Percentiles rank a stretch among this genome's conserved stretches.
These are phyloP conservation scores for Fomes fomentarius DNA, from an alignment of 1,284 basidiomycete species.

Conservation along the genomic window DNA sequence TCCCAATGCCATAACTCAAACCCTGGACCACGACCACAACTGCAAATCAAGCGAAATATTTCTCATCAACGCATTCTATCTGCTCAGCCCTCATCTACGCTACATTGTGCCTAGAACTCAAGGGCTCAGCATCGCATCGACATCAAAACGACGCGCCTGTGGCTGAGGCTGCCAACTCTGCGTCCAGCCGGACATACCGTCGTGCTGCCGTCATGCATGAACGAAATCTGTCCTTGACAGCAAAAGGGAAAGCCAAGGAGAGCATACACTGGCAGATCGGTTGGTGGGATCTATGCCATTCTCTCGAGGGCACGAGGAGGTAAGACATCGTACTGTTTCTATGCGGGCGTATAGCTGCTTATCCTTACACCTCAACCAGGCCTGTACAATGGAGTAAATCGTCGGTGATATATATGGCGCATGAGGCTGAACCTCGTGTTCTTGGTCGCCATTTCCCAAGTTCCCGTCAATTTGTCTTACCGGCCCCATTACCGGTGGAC, in stretches of 20 bases:
- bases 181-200: not conserved
- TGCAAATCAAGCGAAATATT: no score
- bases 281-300: constrained; percentile 75
- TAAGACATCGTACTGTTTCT: constrained; percentile 27
- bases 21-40: no score
- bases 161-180: no score
- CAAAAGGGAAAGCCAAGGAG: constrained; percentile 62
- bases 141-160: no score
- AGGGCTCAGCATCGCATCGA: no score
- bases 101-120: no score
- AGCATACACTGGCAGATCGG: constrained; percentile 58
- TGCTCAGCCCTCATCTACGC: no score
- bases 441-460: constrained; percentile 71
- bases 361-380: constrained; percentile 38
- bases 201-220: constrained; percentile 28
- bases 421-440: constrained; percentile 60
- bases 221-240: constrained; percentile 39
- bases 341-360: not conserved
- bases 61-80: no score
- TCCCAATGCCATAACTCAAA: no score
- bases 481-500: constrained; percentile 46
- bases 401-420: constrained; percentile 68
- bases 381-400: constrained; percentile 71
- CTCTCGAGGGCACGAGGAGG: constrained; percentile 60
- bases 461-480: constrained; percentile 61